Percentiles rank a stretch among this genome's conserved stretches.
Evolutionary conservation across 1,284 basidiomycete genomes (phyloP).

Genomic region (Cryptococcus jaspeensis): DNA sequence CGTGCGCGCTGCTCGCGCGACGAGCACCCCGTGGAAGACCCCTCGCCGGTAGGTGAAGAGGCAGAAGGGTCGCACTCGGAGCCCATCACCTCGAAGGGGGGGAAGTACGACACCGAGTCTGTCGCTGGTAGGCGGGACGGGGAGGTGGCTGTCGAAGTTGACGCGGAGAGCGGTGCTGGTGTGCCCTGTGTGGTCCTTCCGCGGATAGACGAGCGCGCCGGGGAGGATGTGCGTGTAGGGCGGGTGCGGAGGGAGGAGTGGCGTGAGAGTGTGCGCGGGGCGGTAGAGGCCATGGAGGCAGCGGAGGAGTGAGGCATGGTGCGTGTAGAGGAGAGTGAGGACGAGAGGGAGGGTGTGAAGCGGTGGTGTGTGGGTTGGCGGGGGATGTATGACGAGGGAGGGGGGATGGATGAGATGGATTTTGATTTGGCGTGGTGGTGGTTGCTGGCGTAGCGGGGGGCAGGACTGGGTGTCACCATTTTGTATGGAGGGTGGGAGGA

Average conservation of each 20-base stretch:
- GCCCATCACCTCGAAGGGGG: slow-evolving; percentile 37
- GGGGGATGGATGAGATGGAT: too few species aligned
- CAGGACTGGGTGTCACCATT: too few species aligned
- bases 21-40: slow-evolving; percentile 1
- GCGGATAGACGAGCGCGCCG: neutral
- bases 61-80: slow-evolving; percentile 9
- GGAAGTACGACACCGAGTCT: slow-evolving; percentile 34
- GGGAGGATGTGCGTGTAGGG: slow-evolving; percentile 7
- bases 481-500: too few species aligned
- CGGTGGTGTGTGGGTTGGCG: too few species aligned
- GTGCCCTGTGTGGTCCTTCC: neutral
- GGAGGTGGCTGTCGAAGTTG: slow-evolving; percentile 7
- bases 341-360: slow-evolving; percentile 16
- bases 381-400: too few species aligned
- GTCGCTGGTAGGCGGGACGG: slow-evolving; percentile 32
- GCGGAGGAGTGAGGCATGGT: neutral
- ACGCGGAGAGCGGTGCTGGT: slow-evolving; percentile 10
- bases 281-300: neutral
- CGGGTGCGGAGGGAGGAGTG: slow-evolving; percentile 1
- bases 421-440: slow-evolving; percentile 21
- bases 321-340: slow-evolving; percentile 4
- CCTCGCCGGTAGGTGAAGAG: too few species aligned
- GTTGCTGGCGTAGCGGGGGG: too few species aligned
- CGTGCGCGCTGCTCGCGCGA: too few species aligned
- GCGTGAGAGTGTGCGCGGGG: too few species aligned